phyloP scores from a whole-genome alignment of 2,329 filamentous ascomycete genomes.

The Scedosporium boydii region DNA sequence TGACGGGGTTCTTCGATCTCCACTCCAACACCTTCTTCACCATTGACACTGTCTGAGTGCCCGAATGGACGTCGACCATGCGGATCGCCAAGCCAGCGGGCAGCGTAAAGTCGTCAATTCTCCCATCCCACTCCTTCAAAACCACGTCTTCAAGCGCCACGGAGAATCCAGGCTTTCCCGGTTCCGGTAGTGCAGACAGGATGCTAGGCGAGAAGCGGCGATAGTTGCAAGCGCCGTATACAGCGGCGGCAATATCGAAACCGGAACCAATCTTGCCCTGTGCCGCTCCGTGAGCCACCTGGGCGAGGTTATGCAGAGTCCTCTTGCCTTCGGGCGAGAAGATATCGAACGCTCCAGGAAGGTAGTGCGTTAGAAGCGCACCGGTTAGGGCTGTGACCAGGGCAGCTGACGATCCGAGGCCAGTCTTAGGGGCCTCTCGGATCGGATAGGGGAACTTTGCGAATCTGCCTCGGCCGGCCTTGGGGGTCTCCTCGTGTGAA shows the following conservation, averaged over 20 bases:
- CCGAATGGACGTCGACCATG: conserved; percentile 95
- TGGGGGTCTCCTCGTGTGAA: conserved; percentile 18
- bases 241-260: conserved; percentile 88
- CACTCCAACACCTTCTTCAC: conserved; percentile 84
- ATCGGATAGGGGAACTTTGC: conserved; percentile 69
- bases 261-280: conserved; percentile 95
- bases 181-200: conserved; percentile 56
- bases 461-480: conserved; percentile 44
- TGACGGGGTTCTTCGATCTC: conserved; percentile 54
- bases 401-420: conserved; percentile 87
- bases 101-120: conserved; percentile 62
- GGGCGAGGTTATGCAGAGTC: conserved; percentile 82
- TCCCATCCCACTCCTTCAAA: conserved; percentile 62
- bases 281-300: conserved; percentile 87
- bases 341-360: conserved; percentile 52
- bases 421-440: conserved; percentile 81
- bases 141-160: conserved; percentile 55
- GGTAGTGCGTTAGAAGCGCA: conserved; percentile 67
- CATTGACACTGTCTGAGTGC: conserved; percentile 89
- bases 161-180: conserved; percentile 58
- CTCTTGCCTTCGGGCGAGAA: conserved; percentile 40
- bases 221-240: conserved; percentile 87
- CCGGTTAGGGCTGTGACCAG: conserved; percentile 82
- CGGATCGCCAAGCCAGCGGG: conserved; percentile 67
- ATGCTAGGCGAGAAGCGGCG: conserved; percentile 80